phyloP scores from a whole-genome alignment of 495 filamentous ascomycete genomes.

The Penicillium crystallinum region DNA sequence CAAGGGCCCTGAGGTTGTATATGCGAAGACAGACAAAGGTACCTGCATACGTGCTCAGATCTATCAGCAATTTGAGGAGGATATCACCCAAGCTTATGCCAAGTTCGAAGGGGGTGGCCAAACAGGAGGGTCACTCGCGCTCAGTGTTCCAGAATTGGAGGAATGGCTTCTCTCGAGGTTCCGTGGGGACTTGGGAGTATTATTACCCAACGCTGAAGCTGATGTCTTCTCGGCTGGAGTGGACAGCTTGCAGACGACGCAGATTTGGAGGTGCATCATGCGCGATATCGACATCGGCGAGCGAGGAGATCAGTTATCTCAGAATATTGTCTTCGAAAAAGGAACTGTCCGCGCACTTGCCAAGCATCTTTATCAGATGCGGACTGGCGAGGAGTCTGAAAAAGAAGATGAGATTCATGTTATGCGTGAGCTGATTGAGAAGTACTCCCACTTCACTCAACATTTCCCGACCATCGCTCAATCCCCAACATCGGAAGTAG shows the following conservation, averaged over 20 bases:
- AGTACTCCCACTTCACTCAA: slow-evolving; percentile 35
- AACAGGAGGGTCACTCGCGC: slow-evolving; percentile 15
- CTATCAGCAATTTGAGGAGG: slow-evolving; percentile 43
- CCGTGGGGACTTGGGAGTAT: slow-evolving; percentile 18
- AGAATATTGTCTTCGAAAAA: slow-evolving; percentile 46
- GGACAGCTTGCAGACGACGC: slow-evolving; percentile 50
- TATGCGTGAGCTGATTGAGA: slow-evolving; percentile 34
- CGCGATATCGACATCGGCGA: slow-evolving; percentile 27
- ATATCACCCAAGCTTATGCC: slow-evolving; percentile 46
- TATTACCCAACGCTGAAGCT: slow-evolving; percentile 24
- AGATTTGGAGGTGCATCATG: slow-evolving; percentile 40
- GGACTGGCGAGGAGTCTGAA: slow-evolving; percentile 17
- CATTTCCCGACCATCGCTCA: slow-evolving; percentile 21
- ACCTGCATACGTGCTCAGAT: slow-evolving; percentile 52
- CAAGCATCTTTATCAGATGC: slow-evolving; percentile 21
- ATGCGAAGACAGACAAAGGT: slow-evolving; percentile 52
- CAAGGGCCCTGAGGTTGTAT: slow-evolving; percentile 39
- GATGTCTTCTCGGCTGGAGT: slow-evolving; percentile 53
- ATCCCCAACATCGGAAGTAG: slow-evolving; percentile 14
- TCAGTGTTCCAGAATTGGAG: slow-evolving; percentile 21
- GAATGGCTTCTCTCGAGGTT: slow-evolving; percentile 24
- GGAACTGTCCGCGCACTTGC: slow-evolving; percentile 35
- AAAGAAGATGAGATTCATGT: slow-evolving; percentile 25
- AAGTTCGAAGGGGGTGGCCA: slow-evolving; percentile 20
- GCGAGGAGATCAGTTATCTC: slow-evolving; percentile 28